Percentiles rank a stretch among this genome's conserved stretches.
Conservation (phyloP, 768 basidiomycete genomes). For the Pulveroboletus sp. region DNA sequence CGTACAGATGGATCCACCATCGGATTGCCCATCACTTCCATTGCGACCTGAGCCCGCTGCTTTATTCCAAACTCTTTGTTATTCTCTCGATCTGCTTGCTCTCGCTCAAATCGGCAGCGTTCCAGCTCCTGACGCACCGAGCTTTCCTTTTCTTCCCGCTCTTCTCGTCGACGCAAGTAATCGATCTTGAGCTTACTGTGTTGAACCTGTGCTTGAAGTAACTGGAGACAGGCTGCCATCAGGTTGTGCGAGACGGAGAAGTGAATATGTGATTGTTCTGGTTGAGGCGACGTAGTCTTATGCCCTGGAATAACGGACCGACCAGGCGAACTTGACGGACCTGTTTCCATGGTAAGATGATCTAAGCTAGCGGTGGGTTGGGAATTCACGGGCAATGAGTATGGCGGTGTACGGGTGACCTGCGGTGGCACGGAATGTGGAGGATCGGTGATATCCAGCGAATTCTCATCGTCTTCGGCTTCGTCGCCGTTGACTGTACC, state of each 20-base stretch:
- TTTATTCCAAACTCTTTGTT: constrained; percentile 49
- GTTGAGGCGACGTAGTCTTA: constrained; percentile 13
- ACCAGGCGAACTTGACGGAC: constrained; percentile 15
- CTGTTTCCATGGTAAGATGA: constrained; percentile 17
- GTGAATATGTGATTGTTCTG: constrained; percentile 43
- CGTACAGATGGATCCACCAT: constrained; percentile 55
- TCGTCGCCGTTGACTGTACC: constrained; percentile 37
- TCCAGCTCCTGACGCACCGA: constrained; percentile 47
- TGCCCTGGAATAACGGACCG: constrained; percentile 9
- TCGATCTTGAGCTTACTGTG: constrained; percentile 68
- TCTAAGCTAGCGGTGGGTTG: constrained; percentile 15
- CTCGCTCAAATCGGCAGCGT: constrained; percentile 49
- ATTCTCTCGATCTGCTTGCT: constrained; percentile 52
- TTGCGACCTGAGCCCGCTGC: constrained; percentile 62
- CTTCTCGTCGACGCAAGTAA: constrained; percentile 60
- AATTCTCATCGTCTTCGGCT: constrained; percentile 49
- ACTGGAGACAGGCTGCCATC: constrained; percentile 52
- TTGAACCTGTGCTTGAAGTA: constrained; percentile 63
- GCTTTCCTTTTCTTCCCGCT: constrained; percentile 62
- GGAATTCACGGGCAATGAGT: constrained; percentile 14
- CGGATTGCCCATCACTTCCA: constrained; percentile 58
- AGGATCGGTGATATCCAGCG: constrained; percentile 39
- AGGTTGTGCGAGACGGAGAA: constrained; percentile 53
- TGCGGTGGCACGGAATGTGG: constrained; percentile 28
- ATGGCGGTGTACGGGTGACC: constrained; percentile 19